Percentiles rank a stretch among this genome's conserved stretches.
These are phyloP conservation scores for Penstemon newberryi DNA, from an alignment of 257 asterid species.

Conservation along the genomic window DNA sequence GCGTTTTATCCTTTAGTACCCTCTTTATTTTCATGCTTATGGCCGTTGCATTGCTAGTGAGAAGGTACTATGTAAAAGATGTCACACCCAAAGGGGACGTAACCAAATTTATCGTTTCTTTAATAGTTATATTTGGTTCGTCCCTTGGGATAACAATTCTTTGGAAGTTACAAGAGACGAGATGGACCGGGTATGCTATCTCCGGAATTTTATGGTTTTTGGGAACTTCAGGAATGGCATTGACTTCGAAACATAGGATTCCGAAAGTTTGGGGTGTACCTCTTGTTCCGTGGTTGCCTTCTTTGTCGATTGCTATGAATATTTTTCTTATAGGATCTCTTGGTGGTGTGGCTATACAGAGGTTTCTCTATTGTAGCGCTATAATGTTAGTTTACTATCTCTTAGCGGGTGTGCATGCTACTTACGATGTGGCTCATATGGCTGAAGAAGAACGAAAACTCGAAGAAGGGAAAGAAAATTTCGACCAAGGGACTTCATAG, in stretches of 20 bases:
- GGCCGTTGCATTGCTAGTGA: constrained; percentile 87
- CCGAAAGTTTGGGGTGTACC: constrained; percentile 98
- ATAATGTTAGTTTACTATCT: constrained; percentile 78
- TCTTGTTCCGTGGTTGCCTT: constrained; percentile 89
- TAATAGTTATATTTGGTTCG: constrained; percentile 54
- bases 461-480: constrained; percentile 37
- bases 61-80: constrained; percentile 74
- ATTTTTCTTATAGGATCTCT: constrained; percentile 84
- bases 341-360: constrained; percentile 61
- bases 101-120: constrained; percentile 44
- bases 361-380: constrained; percentile 75
- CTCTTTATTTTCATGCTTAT: constrained; percentile 95
- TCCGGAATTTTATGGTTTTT: constrained; percentile 52
- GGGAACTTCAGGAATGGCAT: constrained; percentile 73
- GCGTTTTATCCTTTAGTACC: constrained; percentile 80
- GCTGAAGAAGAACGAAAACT: constrained; percentile 26
- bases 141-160: constrained; percentile 56
- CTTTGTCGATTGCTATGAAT: constrained; percentile 68
- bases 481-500: constrained; percentile 23
- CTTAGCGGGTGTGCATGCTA: constrained; percentile 83
- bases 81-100: constrained; percentile 52
- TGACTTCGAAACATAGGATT: constrained; percentile 58
- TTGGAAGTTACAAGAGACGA: constrained; percentile 48
- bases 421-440: constrained; percentile 76
- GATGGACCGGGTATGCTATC: constrained; percentile 50